Evolutionary conservation across 1,284 basidiomycete genomes (phyloP), one percentile per base, ranked within the genome.

Genomic region (Papiliotrema laurentii): DNA sequence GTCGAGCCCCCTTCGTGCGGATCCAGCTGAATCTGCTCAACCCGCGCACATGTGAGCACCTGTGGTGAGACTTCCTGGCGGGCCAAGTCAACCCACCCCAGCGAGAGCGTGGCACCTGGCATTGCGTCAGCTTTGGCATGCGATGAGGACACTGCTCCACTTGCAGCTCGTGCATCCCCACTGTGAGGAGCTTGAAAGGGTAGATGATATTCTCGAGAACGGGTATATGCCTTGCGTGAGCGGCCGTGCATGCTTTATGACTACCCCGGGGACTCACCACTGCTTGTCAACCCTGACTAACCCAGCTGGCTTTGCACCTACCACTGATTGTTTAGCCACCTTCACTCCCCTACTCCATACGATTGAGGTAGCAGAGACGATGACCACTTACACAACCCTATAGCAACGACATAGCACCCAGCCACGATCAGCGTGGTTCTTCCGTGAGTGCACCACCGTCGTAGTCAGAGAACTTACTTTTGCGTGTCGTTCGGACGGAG

Each of bases 1-100:
- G 94, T 97, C 11, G 85, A 83, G 2, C 94, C 94, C 16, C 92
- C 93, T 75, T 96, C 92, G 63, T 96, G 86, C 28, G 89, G 56
- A 39, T 67, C 58, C 26, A 71, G 69, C 51, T 68, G 57, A 55
- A 94, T 87, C 16, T 84, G 87, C 69, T 96, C 86, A 48, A 98
- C 91, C 33, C 76, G 82, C 6, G 91, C 94, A 59, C 94, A 93
- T 3, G 94, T 98, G 24, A 96, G 78, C 16, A 96, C 56, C 68
- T 70, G 39, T 10, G 53, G 5, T 68, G 66, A 48, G 25, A 13
- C 53, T 57, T 43, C 60, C 10, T 18, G 18, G 19, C 14, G 31
- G 2, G 34, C 31, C 10, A 19, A 33, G 26, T 22, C 5, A 22
- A 49, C 66, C 49, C 35, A 71, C 74, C 30, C 86, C 87, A 18